Evolutionary conservation across 495 filamentous ascomycete genomes (phyloP).

Genomic region (Zalerion maritima): DNA sequence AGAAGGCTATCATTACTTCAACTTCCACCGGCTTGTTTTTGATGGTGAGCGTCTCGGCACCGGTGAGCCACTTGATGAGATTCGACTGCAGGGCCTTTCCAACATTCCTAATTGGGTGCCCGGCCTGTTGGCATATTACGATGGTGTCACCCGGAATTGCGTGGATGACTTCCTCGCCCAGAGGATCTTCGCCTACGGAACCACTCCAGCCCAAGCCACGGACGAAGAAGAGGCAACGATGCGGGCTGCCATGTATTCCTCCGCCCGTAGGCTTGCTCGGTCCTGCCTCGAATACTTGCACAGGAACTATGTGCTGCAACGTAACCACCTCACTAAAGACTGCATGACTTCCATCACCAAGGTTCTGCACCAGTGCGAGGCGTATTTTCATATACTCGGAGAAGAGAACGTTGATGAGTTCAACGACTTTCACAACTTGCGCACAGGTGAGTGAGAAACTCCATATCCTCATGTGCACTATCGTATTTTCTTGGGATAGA

Average conservation of each 20-base stretch:
- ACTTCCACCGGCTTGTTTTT: slow-evolving; percentile 24
- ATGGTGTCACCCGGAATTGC: slow-evolving; percentile 35
- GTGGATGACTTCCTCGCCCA: slow-evolving; percentile 42
- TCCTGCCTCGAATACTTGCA: slow-evolving; percentile 31
- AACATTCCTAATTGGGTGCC: slow-evolving; percentile 51
- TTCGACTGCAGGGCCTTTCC: slow-evolving; percentile 24
- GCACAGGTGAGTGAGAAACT: too few relatives aligned
- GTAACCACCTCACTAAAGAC: slow-evolving; percentile 25
- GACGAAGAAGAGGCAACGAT: slow-evolving; percentile 10
- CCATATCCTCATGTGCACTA: too few relatives aligned
- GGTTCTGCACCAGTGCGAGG: slow-evolving; percentile 26
- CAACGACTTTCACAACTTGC: too few relatives aligned
- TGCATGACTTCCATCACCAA: slow-evolving; percentile 23
- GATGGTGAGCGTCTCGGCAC: slow-evolving; percentile 14
- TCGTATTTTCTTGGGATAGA: too few relatives aligned
- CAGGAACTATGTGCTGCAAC: slow-evolving; percentile 26
- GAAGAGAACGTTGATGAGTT: slow-evolving; percentile 22
- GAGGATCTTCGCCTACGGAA: slow-evolving; percentile 35
- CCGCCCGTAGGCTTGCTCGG: slow-evolving; percentile 25
- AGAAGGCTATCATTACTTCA: slow-evolving; percentile 27
- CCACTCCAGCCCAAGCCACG: slow-evolving; percentile 15
- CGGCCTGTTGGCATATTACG: slow-evolving; percentile 47
- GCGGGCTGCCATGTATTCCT: slow-evolving; percentile 13
- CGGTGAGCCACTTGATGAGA: slow-evolving; percentile 12
- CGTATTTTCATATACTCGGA: slow-evolving; percentile 23